phyloP scores from a whole-genome alignment of 768 basidiomycete species.

The Tylopilus cervinicoccineus region DNA sequence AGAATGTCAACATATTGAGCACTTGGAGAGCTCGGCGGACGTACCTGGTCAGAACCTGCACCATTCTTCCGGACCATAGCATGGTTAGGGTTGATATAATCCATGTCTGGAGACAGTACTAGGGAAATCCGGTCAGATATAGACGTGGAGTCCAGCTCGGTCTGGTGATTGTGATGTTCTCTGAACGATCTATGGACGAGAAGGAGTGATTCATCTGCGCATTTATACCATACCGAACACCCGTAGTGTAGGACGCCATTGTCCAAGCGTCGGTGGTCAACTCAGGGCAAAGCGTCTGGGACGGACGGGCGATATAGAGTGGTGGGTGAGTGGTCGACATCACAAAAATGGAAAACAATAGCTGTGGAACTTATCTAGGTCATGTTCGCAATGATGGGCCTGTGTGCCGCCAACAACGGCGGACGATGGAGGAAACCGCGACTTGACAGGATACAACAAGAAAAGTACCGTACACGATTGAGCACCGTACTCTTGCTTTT shows the following conservation, averaged over 20 bases:
- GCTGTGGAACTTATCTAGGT: conserved; percentile 5
- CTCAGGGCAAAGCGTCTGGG: conserved; percentile 2
- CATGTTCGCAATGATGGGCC: neutral
- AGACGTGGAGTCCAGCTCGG: conserved; percentile 2
- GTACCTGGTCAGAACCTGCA: conserved; percentile 6
- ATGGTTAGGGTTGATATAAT: neutral
- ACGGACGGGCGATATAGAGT: neutral
- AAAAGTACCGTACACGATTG: neutral
- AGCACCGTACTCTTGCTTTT: neutral
- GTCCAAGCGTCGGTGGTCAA: conserved; percentile 4
- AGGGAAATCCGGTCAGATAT: neutral
- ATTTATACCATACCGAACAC: conserved; percentile 10
- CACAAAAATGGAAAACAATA: conserved; percentile 8
- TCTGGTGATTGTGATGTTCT: neutral
- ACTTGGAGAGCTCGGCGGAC: neutral
- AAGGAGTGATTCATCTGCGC: neutral
- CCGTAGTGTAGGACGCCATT: conserved; percentile 3
- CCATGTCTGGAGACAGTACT: neutral
- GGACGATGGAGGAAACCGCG: neutral
- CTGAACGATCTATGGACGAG: neutral
- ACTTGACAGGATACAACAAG: neutral
- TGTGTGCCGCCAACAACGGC: neutral
- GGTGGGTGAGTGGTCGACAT: neutral
- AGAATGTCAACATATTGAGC: neutral
- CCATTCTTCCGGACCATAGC: neutral